Conservation (phyloP, 345 rosid species). For the Gossypium ekmanianum region DNA sequence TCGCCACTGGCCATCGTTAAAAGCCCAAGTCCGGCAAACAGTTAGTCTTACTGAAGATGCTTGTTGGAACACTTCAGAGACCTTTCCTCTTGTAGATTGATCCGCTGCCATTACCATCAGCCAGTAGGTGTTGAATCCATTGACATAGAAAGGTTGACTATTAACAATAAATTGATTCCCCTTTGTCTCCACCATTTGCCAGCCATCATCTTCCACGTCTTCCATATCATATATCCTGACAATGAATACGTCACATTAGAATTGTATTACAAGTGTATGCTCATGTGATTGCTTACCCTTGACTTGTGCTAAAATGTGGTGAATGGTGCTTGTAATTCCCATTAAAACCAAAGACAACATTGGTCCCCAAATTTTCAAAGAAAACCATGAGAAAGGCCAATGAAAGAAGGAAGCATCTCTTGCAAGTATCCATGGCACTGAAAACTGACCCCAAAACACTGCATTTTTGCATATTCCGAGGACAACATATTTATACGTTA, state of each 20-base stretch:
- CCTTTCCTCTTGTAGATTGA: constrained; percentile 78
- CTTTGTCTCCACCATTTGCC: constrained; percentile 79
- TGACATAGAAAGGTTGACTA: constrained; percentile 79
- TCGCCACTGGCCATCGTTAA: constrained; percentile 94
- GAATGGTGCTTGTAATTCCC: background rate
- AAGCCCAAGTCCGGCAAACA: constrained; percentile 97
- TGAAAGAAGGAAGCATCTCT: constrained; percentile 14
- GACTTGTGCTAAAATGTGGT: too few relatives aligned
- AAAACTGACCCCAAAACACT: background rate
- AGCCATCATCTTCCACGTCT: constrained; percentile 44
- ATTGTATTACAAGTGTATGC: background rate
- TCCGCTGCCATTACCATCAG: constrained; percentile 91
- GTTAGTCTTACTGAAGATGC: constrained; percentile 86
- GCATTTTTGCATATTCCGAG: constrained; percentile 9
- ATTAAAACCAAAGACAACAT: constrained; percentile 10
- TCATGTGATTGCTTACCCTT: background rate
- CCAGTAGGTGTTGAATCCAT: constrained; percentile 98
- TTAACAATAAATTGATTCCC: constrained; percentile 62
- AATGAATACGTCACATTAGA: background rate
- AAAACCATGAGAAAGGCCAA: constrained; percentile 19
- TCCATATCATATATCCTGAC: constrained; percentile 21
- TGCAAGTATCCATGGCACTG: constrained; percentile 28
- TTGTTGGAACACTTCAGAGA: constrained; percentile 73
- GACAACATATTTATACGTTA: constrained; percentile 30
- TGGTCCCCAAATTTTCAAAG: constrained; percentile 10